Base-by-base conservation (phyloP, 2,329 filamentous ascomycete species). In the Colletotrichum orbiculare region DNA sequence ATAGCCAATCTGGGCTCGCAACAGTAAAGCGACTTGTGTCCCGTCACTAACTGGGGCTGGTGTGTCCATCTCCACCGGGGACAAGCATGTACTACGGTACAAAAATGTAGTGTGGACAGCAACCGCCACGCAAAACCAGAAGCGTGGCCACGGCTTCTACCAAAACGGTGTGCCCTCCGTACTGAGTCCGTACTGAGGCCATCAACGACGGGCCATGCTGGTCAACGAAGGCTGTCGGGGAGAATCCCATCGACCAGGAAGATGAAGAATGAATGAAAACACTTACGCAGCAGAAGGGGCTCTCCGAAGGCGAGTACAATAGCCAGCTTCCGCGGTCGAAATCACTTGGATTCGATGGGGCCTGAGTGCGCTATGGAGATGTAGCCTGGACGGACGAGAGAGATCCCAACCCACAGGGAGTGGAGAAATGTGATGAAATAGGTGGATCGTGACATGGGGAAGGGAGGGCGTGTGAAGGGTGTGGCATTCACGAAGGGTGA, bases 391-490 rank as follows among this genome's bases (percentile, higher is more conserved):
- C 37, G 47, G 58, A 54, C 41, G 52, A 65, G 50, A 25, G 25
- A 65, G 58, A 65, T 62, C 58, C 62, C 58, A 65, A 53, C 41
- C 58, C 62, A 56, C 58, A 61, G 46, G 58, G 58, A 42, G 62
- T 65, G 62, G 46, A 39, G 37, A 42, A 58, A 62, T 56, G 58
- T 48, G 52, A 53, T 61, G 49, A 61, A 53, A 49, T 60, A 43
- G 48, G 53, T 49, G 57, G 61, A 55, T 60, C 61, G 60, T 55
- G 57, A 47, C 25, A 52, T 65, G 62, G 62, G 55, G 57, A 52
- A 47, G 57, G 46, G 61, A 55, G 57, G 62, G 62, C 58, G 62
- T 65, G 58, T 52, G 8, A n/a, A 39, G 34, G 52, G 56, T 33
- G 45, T 56, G 52, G 50, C 9, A 39, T 45, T 54, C 45, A 25